Evolutionary conservation across 352 stramenopile genomes (phyloP).

Genomic region (Stephanocyclus meneghinianus): DNA sequence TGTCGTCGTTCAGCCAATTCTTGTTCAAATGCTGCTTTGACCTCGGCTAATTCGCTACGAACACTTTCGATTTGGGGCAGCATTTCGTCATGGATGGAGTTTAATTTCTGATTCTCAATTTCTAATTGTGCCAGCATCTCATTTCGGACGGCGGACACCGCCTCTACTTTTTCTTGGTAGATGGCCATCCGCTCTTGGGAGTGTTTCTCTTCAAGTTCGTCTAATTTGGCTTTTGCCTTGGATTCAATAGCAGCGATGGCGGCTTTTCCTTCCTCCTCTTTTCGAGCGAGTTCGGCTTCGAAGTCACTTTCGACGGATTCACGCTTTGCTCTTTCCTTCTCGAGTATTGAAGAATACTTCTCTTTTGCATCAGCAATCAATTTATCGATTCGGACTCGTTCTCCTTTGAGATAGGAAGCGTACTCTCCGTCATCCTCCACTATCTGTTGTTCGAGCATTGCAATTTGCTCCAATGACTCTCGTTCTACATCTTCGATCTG

Average conservation of each 20-base stretch:
- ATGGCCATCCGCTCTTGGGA: constrained; percentile 44
- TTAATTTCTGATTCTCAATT: constrained; percentile 39
- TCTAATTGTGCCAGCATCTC: constrained; percentile 35
- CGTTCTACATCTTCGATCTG: constrained; percentile 39
- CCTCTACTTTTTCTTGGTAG: constrained; percentile 46
- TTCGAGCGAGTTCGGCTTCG: constrained; percentile 13
- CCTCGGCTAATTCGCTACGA: constrained; percentile 14
- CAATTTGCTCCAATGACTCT: constrained; percentile 36
- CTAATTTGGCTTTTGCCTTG: constrained; percentile 33
- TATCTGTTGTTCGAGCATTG: constrained; percentile 24
- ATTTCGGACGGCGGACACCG: constrained; percentile 22
- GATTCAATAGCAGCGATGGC: constrained; percentile 19
- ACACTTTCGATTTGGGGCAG: constrained; percentile 30
- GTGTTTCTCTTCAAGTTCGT: constrained; percentile 39
- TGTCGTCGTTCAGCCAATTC: constrained; percentile 26
- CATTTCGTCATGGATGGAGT: constrained; percentile 33
- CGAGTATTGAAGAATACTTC: constrained; percentile 20
- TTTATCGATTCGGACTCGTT: constrained; percentile 27
- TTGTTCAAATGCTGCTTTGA: constrained; percentile 35
- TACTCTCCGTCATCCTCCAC: constrained; percentile 31
- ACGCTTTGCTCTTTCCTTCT: constrained; percentile 23
- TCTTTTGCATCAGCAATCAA: constrained; percentile 26
- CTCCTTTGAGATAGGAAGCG: constrained; percentile 14
- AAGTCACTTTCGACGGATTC: constrained; percentile 31
- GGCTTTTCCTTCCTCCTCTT: constrained; percentile 15